Percentiles rank a stretch among this genome's conserved stretches.
phyloP scores from a whole-genome alignment of 2,329 filamentous ascomycete genomes.

The Fusarium dimerum region DNA sequence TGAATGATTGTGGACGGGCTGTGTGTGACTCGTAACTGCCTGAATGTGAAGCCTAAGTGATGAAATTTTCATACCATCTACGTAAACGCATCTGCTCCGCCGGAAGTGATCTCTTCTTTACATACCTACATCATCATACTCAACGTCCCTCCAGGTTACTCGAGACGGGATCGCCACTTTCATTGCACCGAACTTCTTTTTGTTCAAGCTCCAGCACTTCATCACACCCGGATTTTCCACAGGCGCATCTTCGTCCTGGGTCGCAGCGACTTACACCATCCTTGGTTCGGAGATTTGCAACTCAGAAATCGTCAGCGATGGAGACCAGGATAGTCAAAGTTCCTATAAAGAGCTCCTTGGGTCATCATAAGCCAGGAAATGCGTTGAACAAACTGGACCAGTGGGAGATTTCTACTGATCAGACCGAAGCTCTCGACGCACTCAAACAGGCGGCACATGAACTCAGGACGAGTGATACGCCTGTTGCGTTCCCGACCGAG shows the following conservation, averaged over 20 bases:
- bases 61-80: conserved; percentile 30
- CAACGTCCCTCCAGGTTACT: background rate
- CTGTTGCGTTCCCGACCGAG: conserved; percentile 95
- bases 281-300: conserved; percentile 13
- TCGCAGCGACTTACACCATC: conserved; percentile 30
- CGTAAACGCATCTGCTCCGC: conserved; percentile 16
- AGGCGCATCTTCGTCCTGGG: conserved; percentile 8
- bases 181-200: conserved; percentile 3
- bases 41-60: conserved; percentile 28
- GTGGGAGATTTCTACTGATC: conserved; percentile 42
- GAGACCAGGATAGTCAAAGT: conserved; percentile 43
- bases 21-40: background rate
- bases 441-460: conserved; percentile 67
- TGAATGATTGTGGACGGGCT: conserved; percentile 19
- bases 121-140: conserved; percentile 2
- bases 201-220: background rate
- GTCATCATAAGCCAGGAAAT: conserved; percentile 33
- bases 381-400: conserved; percentile 39
- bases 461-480: conserved; percentile 65
- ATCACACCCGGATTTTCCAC: background rate
- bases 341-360: conserved; percentile 33
- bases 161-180: conserved; percentile 1
- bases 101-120: conserved; percentile 10
- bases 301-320: conserved; percentile 31
- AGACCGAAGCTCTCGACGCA: conserved; percentile 35